phyloP scores from a whole-genome alignment of 495 filamentous ascomycete genomes.

The Pseudoneurospora amorphoporcata region DNA sequence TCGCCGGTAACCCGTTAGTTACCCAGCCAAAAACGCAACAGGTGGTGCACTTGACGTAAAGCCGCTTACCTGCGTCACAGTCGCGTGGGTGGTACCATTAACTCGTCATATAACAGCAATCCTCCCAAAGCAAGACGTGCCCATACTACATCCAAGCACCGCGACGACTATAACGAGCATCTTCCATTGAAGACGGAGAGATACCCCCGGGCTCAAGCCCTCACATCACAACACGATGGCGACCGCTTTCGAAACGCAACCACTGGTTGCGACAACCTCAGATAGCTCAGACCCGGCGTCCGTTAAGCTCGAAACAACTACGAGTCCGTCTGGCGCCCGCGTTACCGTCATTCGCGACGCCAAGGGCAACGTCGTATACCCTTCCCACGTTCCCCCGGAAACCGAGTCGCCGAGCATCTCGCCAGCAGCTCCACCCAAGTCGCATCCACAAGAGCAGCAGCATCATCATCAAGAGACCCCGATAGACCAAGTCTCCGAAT shows the following conservation, averaged over 20 bases:
- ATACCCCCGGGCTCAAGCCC: not conserved
- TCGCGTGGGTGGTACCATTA: not conserved
- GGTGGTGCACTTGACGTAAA: not conserved
- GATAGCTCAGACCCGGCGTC: not conserved
- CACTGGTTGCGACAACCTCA: not conserved
- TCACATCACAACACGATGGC: not conserved
- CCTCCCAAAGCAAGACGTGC: not conserved
- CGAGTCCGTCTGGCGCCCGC: slow-evolving; percentile 8
- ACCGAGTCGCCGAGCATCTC: slow-evolving; percentile 19
- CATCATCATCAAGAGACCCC: slow-evolving; percentile 3
- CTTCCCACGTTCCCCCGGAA: slow-evolving; percentile 26
- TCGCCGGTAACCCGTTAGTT: not conserved
- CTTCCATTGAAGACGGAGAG: not conserved
- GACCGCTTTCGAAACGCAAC: not conserved
- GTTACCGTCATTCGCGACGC: slow-evolving; percentile 22
- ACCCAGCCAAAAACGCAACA: not conserved
- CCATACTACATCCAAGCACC: not conserved
- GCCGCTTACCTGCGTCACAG: not conserved
- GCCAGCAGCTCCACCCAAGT: slow-evolving; percentile 1
- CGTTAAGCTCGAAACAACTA: slow-evolving; percentile 13
- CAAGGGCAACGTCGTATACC: slow-evolving; percentile 25
- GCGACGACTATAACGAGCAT: not conserved
- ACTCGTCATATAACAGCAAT: not conserved
- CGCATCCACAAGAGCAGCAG: not conserved
- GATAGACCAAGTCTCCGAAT: not conserved